Evolutionary conservation across 257 asterid genomes (phyloP), one percentile per base, ranked within the genome.

Genomic region (Penstemon eatonii): DNA sequence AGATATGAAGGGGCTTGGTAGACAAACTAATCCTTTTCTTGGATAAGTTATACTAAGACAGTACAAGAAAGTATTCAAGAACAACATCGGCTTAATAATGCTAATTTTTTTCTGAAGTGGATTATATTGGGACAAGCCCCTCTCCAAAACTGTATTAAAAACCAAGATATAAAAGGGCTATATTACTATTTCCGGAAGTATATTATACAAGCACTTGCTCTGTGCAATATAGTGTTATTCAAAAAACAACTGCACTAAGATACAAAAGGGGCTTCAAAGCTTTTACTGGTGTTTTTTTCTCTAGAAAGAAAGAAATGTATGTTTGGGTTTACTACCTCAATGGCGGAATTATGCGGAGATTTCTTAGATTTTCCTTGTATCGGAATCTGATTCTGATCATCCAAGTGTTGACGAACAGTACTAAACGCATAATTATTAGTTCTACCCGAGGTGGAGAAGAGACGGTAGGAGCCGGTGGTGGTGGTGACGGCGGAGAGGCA

Each of bases 401-500:
- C 73, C 46, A 62, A 59, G 61, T 73, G 55, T 59, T 79, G 75
- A 56, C 60, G 73, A 72, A 39, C 46, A 40, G 49, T 11, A 66
- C 71, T 70, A 5, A 68, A 51, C n/a, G 76, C 45, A 44, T 15
- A 69, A 37, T 54, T 57, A 42, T 54, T 66, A 43, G 66, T 73
- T 37, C 61, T 66, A 1, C 56, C 38, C 52, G 65, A 44, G 57
- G 76, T 49, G 70, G 63, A 57, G 53, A 70, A 66, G 57, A 75
- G 79, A 79, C 61, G 40, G 65, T 71, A 39, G 60, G 79, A 12
- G 75, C 79, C 72, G 66, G 73, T 47, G 66, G 58, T 47, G 66
- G 58, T 70, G 52, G 77, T 37, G 50, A 54, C 72, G 79, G 76
- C 79, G 70, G 79, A 81, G 78, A 78, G 78, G 60, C 81, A 78